Percentiles rank a stretch among this genome's conserved stretches.
Evolutionary conservation across 2,329 filamentous ascomycete genomes (phyloP).

Genomic region (Parafenestella ontariensis): DNA sequence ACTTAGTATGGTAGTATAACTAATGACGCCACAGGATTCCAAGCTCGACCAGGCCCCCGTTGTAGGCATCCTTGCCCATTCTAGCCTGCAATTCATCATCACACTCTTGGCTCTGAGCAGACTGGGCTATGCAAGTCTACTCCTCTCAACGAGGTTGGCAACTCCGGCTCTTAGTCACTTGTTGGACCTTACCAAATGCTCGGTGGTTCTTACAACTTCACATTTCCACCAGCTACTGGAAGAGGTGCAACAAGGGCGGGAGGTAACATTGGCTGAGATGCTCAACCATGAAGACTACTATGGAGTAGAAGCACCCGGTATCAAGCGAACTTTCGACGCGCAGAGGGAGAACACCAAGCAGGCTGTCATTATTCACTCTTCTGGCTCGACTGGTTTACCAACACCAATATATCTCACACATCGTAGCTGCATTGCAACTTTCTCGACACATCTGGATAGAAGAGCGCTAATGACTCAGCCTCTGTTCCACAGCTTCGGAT

Average conservation of each 20-base stretch:
- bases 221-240: constrained; percentile 28
- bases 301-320: constrained; percentile 19
- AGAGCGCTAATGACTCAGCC: constrained; percentile 32
- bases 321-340: constrained; percentile 28
- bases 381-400: constrained; percentile 67
- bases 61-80: constrained; percentile 61
- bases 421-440: constrained; percentile 36
- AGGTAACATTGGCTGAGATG: constrained; percentile 27
- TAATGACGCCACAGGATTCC: constrained; percentile 15
- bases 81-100: constrained; percentile 63
- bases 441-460: constrained; percentile 24
- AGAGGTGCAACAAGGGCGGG: constrained; percentile 38
- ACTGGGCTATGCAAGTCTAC: constrained; percentile 62
- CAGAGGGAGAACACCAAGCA: constrained; percentile 48
- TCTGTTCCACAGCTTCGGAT: constrained; percentile 34
- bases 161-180: constrained; percentile 59
- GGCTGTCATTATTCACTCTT: constrained; percentile 53
- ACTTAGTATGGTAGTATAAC: not conserved
- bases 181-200: constrained; percentile 31
- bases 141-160: constrained; percentile 63
- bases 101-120: constrained; percentile 62
- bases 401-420: constrained; percentile 69
- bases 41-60: constrained; percentile 25
- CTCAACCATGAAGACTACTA: constrained; percentile 32
- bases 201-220: constrained; percentile 28